Evolutionary conservation across 495 filamentous ascomycete species (phyloP).

Genomic region (Penicillium diatomitis): DNA sequence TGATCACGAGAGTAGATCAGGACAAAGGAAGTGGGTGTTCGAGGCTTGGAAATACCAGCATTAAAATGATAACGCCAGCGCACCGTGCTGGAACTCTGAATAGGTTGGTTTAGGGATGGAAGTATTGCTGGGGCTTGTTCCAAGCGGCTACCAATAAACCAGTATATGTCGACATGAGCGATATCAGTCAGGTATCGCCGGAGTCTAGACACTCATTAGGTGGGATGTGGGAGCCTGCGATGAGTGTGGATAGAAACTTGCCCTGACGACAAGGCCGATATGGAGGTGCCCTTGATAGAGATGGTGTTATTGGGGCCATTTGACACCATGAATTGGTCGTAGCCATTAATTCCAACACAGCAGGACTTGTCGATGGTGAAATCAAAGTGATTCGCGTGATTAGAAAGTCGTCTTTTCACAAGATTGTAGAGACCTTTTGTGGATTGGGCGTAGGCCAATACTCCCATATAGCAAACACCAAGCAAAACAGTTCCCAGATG

Average conservation of each 20-base stretch:
- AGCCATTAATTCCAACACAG: constrained; percentile 9
- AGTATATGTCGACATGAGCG: constrained; percentile 44
- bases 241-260: constrained; percentile 5
- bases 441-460: constrained; percentile 14
- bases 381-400: constrained; percentile 30
- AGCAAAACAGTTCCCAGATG: neutral
- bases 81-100: constrained; percentile 27
- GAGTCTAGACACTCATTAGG: constrained; percentile 19
- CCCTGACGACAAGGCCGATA: constrained; percentile 40
- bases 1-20: neutral
- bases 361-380: constrained; percentile 24
- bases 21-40: neutral
- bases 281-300: constrained; percentile 33
- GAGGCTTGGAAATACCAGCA: constrained; percentile 16
- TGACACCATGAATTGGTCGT: constrained; percentile 37
- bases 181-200: constrained; percentile 40
- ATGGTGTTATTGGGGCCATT: constrained; percentile 30
- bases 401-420: constrained; percentile 36
- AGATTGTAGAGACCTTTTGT: constrained; percentile 37
- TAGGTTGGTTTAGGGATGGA: constrained; percentile 7
- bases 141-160: constrained; percentile 31
- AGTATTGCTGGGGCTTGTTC: constrained; percentile 10
- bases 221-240: neutral
- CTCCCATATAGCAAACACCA: constrained; percentile 5
- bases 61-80: constrained; percentile 49